These are phyloP conservation scores for Dalbergia cultrata DNA, from an alignment of 306 rosid genomes.

Conservation along the genomic window DNA sequence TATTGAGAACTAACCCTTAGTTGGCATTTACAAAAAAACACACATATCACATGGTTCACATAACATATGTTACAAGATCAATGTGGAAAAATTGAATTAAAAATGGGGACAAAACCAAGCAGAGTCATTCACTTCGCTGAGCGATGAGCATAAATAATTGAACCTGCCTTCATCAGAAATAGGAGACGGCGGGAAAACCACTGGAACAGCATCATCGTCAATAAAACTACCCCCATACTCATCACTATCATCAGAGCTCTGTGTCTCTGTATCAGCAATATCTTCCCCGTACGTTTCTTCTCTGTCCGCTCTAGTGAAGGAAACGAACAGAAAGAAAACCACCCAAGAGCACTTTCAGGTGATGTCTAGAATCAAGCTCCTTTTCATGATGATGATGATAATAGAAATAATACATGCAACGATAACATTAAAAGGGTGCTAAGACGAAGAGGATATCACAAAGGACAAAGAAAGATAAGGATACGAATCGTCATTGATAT, in stretches of 20 bases:
- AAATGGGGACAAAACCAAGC: not conserved
- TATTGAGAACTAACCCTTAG: not conserved
- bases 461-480: constrained; percentile 46
- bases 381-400: not conserved
- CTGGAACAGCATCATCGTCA: constrained; percentile 65
- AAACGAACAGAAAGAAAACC: constrained; percentile 38
- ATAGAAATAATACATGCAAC: not conserved
- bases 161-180: constrained; percentile 58
- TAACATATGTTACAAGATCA: not conserved
- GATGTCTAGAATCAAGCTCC: not conserved
- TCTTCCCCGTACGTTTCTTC: constrained; percentile 95
- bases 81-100: not conserved
- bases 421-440: not conserved
- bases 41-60: not conserved
- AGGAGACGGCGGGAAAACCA: constrained; percentile 59
- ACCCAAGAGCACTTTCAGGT: not conserved
- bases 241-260: constrained; percentile 61
- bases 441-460: not conserved
- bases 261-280: constrained; percentile 82
- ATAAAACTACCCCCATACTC: constrained; percentile 88
- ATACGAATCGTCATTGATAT: constrained; percentile 67
- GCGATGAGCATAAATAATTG: constrained; percentile 12
- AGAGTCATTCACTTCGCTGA: not conserved
- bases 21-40: not conserved
- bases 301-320: constrained; percentile 60